A percentile compares a stretch with the other conserved stretches of the same genome.
Conservation (phyloP, 495 filamentous ascomycete species). For the Neurospora hispaniola region DNA sequence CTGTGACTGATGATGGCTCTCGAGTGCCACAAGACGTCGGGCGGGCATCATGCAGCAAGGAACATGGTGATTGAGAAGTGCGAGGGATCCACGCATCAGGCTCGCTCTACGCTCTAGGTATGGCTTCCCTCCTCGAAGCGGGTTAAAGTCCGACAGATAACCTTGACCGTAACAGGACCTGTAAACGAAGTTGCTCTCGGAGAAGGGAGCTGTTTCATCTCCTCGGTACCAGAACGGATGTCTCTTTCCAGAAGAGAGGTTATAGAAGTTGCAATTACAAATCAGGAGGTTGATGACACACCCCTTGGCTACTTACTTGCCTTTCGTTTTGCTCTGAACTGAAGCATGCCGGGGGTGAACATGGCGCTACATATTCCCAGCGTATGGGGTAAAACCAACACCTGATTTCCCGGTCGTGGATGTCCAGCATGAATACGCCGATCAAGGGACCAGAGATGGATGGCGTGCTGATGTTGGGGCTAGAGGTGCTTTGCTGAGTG, state of each 20-base stretch:
- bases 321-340: neutral
- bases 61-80: neutral
- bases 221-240: neutral
- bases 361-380: neutral
- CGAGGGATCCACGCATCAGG: neutral
- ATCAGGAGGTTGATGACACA: neutral
- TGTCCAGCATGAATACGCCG: neutral
- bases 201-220: neutral
- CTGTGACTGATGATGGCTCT: neutral
- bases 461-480: neutral
- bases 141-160: too few relatives aligned
- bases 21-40: neutral
- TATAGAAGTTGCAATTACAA: neutral
- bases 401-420: neutral
- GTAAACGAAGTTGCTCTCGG: neutral
- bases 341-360: neutral
- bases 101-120: neutral
- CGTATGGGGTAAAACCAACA: neutral
- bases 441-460: neutral
- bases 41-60: neutral
- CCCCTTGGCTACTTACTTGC: neutral
- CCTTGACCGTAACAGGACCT: neutral
- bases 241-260: neutral
- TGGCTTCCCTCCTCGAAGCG: too few relatives aligned
- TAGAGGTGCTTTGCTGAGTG: neutral